Evolutionary conservation across 805 yeast genomes (phyloP), one percentile per base, ranked within the genome.

Genomic region (Candida namnaoensis): DNA sequence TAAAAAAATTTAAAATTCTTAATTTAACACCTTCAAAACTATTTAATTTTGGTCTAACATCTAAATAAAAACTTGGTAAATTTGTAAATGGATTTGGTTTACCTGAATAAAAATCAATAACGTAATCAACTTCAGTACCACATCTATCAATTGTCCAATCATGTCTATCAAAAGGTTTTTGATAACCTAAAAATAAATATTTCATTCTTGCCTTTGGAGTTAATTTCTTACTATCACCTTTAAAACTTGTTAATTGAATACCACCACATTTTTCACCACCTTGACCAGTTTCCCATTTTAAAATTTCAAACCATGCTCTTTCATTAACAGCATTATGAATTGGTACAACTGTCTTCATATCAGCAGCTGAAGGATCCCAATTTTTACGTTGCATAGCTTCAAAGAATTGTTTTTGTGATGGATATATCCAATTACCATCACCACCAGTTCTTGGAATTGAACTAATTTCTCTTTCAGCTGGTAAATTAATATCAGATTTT

Each of bases 301-400:
- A 58, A 32, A 91, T 88, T 56, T 84, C 88, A 41, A 61, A 61
- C 99, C 99, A 91, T 3, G 95, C 95, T 46, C 87, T 66, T 61
- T 91, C 99, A 58, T 91, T 91, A 32, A 91, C 97, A 34, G 85
- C 78, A 56, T 91, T 91, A 59, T 91, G 99, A 36, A 91, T 82
- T 1, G 98, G 98, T 4, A 91, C 95, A 14, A 91, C 87, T 1
- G 91, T 76, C 47, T 76, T 68, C 99, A 91, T 91, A 56, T 90
- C 97, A 7, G 64, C 60, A 0, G 83, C 83, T 10, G 77, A 66
- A 2, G 98, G 96, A 40, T 80, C 72, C 88, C 95, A 87, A 43
- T 86, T 76, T 56, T 91, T 91, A 38, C 98, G 75, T 50, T 76
- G 69, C 98, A 91, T 93, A 9, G 97, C 96, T 44, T 88, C 93